Base-by-base conservation (phyloP, 2,329 filamentous ascomycete genomes). In the Colletotrichum eleusines region DNA sequence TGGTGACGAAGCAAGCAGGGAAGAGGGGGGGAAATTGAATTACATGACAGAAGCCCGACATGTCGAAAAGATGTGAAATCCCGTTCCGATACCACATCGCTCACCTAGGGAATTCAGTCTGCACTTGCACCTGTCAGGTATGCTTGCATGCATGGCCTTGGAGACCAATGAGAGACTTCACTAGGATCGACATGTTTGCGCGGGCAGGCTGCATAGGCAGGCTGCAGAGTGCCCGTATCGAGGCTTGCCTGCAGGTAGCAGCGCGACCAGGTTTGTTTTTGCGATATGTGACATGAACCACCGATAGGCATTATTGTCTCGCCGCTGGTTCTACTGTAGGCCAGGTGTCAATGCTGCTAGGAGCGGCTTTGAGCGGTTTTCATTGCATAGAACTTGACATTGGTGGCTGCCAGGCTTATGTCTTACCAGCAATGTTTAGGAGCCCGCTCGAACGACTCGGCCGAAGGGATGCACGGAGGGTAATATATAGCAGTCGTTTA, bases 101-200 rank as follows among this genome's bases (percentile, higher is more conserved):
- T 69, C 65, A 69, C 64, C 59, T 40, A 71, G 59, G 54, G 46
- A 46, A 46, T 63, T 65, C 53, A 23, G 38, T 40, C 26, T 59
- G 46, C 69, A 63, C 46, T 38, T 14, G 11, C 44, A 55, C 53
- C 65, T 59, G 58, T 54, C 53, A 31, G 23, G 51, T 69, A 59
- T 63, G 53, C 64, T 63, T 71, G 64, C 46, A 44, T 54, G 51
- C 69, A 63, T 35, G 42, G 28, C 28, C n/a, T 44, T 9, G 9
- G 48, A 46, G 48, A 53, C 69, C 69, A 71, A 69, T 69, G 63
- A 65, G 58, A n/a, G 26, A 42, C 33, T 63, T 68, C 58, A 48
- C 44, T 20, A 18, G 35, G 23, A 53, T 44, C 60, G 35, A 23
- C 31, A 23, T 44, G n/a, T 53, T 28, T 44, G 51, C 51, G 51